A percentile compares a stretch with the other conserved stretches of the same genome.
phyloP scores from a whole-genome alignment of 2,329 filamentous ascomycete genomes.

The Aureobasidium mangrovei region DNA sequence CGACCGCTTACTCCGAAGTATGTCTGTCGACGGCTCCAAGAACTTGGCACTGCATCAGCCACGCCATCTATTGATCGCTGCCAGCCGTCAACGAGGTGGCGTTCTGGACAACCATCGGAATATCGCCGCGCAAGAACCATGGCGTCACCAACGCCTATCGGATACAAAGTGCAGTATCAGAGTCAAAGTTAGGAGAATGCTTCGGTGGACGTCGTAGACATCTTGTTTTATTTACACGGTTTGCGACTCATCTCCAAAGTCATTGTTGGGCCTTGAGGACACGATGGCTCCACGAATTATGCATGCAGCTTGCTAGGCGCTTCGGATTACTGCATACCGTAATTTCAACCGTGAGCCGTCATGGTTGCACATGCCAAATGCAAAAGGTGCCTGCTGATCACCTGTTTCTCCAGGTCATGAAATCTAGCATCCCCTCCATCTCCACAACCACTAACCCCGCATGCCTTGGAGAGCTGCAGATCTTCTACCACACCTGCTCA shows the following conservation, averaged over 20 bases:
- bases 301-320: background rate
- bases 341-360: background rate
- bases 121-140: background rate
- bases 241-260: background rate
- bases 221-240: too few species aligned
- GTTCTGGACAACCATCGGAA: background rate
- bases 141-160: background rate
- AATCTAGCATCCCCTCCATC: background rate
- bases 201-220: background rate
- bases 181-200: background rate
- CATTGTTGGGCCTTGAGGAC: too few species aligned
- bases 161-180: background rate
- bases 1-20: too few species aligned
- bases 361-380: background rate
- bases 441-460: constrained; percentile 5
- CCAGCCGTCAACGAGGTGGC: background rate
- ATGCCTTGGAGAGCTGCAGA: background rate
- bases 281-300: too few species aligned
- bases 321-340: background rate
- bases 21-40: too few species aligned
- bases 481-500: background rate
- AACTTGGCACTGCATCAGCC: too few species aligned
- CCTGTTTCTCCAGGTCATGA: background rate
- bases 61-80: too few species aligned
- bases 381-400: constrained; percentile 6